phyloP scores from a whole-genome alignment of 768 basidiomycete species.

The Collybiopsis luxurians region DNA sequence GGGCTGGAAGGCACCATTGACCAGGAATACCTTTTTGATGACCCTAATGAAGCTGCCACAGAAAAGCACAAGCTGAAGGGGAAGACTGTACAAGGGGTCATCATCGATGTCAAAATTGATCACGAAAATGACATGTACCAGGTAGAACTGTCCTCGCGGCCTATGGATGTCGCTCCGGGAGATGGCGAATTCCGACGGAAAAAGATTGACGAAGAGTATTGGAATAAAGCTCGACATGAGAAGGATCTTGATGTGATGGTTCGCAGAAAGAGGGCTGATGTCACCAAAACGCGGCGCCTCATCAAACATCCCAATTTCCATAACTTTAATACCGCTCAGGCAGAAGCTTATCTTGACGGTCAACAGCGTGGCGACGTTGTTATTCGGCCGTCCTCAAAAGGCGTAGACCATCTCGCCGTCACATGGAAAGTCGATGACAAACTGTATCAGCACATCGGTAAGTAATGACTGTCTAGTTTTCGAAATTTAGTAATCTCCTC shows the following conservation, averaged over 20 bases:
- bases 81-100: conserved; percentile 76
- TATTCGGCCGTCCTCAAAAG: conserved; percentile 94
- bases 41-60: conserved; percentile 29
- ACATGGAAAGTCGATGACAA: conserved; percentile 99
- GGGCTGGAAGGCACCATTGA: conserved; percentile 85
- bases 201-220: conserved; percentile 49
- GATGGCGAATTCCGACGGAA: conserved; percentile 63
- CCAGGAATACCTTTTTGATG: conserved; percentile 54
- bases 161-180: conserved; percentile 55
- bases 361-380: conserved; percentile 96
- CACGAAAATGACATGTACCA: conserved; percentile 59
- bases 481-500: neutral
- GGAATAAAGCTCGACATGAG: conserved; percentile 63
- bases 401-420: conserved; percentile 88
- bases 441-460: conserved; percentile 95
- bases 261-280: conserved; percentile 84
- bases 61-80: conserved; percentile 65
- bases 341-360: conserved; percentile 84
- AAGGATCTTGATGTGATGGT: conserved; percentile 71
- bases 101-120: conserved; percentile 69
- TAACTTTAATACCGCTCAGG: conserved; percentile 86
- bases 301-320: conserved; percentile 99
- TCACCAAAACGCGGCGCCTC: conserved; percentile 74
- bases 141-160: conserved; percentile 74
- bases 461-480: conserved; percentile 20